Percentiles rank a stretch among this genome's conserved stretches.
Conservation (phyloP, 2,329 filamentous ascomycete genomes). For the Fusarium pseudograminearum region DNA sequence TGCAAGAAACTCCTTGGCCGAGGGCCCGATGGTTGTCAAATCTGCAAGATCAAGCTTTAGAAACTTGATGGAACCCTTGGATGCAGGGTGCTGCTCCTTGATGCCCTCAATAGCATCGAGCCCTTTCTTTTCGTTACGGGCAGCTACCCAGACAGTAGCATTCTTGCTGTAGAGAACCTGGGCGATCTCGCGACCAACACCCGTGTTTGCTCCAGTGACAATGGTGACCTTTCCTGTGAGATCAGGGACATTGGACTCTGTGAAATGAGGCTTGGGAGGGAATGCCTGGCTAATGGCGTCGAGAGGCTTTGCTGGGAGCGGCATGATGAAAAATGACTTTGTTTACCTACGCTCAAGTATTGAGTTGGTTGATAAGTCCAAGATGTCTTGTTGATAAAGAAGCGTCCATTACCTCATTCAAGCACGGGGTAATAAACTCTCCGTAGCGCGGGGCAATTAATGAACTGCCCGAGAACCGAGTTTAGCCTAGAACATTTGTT, state of each 20-base stretch:
- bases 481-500: neutral
- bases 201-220: conserved; percentile 59
- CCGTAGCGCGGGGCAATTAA: conserved; percentile 36
- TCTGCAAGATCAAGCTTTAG: conserved; percentile 61
- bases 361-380: neutral
- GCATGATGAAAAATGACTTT: conserved; percentile 1
- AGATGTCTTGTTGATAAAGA: neutral
- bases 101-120: conserved; percentile 59
- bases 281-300: conserved; percentile 40
- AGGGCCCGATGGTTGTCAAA: conserved; percentile 51
- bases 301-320: conserved; percentile 21
- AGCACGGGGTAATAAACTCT: conserved; percentile 11
- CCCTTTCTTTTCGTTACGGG: conserved; percentile 61
- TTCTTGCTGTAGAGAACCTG: conserved; percentile 66
- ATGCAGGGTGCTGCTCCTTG: conserved; percentile 51
- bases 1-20: conserved; percentile 50
- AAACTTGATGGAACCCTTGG: conserved; percentile 56
- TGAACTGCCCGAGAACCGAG: conserved; percentile 14
- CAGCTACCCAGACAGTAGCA: conserved; percentile 67
- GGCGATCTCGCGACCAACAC: conserved; percentile 64
- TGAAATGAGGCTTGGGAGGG: conserved; percentile 44
- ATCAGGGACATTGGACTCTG: conserved; percentile 73
- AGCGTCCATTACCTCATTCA: conserved; percentile 7
- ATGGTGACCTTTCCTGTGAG: conserved; percentile 64
- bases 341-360: neutral